Evolutionary conservation across 768 basidiomycete species (phyloP).

Genomic region (Gymnopilus junonius): DNA sequence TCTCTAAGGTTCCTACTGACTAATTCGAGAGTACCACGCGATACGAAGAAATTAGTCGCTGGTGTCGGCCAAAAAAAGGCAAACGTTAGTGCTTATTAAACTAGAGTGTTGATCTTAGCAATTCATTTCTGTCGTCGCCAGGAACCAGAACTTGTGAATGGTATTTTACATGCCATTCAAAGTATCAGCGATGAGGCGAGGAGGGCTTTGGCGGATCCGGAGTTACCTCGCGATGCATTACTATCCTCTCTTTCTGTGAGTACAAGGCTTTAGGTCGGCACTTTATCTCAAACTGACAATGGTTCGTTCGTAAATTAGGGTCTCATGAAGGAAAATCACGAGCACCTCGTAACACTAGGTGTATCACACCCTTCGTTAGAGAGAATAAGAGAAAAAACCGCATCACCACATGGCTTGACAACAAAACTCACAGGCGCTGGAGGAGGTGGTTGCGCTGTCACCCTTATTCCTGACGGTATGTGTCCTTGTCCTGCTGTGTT

Average conservation of each 20-base stretch:
- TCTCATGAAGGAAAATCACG: slow-evolving; percentile 90
- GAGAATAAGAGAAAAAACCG: slow-evolving; percentile 74
- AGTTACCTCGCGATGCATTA: slow-evolving; percentile 67
- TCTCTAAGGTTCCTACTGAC: slow-evolving; percentile 89
- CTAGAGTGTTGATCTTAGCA: slow-evolving; percentile 15
- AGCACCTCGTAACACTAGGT: slow-evolving; percentile 78
- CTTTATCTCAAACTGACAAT: slow-evolving; percentile 15
- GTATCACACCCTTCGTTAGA: slow-evolving; percentile 94
- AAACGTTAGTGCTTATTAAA: slow-evolving; percentile 44
- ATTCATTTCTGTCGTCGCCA: slow-evolving; percentile 30
- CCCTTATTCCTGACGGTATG: slow-evolving; percentile 91
- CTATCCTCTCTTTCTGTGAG: slow-evolving; percentile 73
- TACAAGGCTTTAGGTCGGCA: slow-evolving; percentile 20
- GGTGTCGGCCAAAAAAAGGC: slow-evolving; percentile 78
- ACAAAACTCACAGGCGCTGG: slow-evolving; percentile 99
- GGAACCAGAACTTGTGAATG: slow-evolving; percentile 87
- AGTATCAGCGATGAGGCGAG: slow-evolving; percentile 83
- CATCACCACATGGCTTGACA: slow-evolving; percentile 67
- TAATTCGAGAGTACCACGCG: slow-evolving; percentile 90
- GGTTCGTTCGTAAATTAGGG: slow-evolving; percentile 46
- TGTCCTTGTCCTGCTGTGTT: slow-evolving; percentile 14
- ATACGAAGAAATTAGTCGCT: slow-evolving; percentile 94
- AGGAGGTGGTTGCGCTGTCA: slow-evolving; percentile 97
- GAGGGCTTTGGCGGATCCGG: slow-evolving; percentile 72
- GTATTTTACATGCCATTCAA: slow-evolving; percentile 82